Conservation (phyloP, 1,284 basidiomycete species). For the Microbotryum violaceum region DNA sequence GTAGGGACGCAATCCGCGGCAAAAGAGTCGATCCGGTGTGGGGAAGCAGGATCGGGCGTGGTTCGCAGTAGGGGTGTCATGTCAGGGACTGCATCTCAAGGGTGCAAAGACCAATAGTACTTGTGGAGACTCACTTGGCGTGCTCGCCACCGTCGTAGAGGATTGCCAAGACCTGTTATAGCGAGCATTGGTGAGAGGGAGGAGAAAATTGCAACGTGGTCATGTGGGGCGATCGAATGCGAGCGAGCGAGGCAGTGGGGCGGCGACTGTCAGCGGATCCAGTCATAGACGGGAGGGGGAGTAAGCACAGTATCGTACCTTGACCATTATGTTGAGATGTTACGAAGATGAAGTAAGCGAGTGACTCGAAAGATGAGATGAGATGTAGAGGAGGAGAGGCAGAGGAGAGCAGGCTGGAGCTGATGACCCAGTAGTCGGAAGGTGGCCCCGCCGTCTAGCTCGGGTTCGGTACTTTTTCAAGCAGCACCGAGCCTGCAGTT, state of each 20-base stretch:
- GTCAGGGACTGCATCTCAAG: too few relatives aligned
- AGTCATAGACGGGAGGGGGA: not conserved
- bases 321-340: constrained; percentile 2
- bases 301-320: not conserved
- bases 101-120: too few relatives aligned
- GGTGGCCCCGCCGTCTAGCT: too few relatives aligned
- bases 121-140: constrained; percentile 52
- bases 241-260: not conserved
- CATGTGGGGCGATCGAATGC: not conserved
- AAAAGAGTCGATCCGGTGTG: constrained; percentile 2
- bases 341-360: not conserved
- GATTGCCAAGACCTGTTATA: constrained; percentile 25
- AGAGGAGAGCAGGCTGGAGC: not conserved
- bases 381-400: not conserved
- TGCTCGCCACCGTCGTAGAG: constrained; percentile 50
- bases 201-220: not conserved
- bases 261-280: not conserved
- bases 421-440: too few relatives aligned
- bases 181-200: not conserved
- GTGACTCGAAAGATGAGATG: too few relatives aligned
- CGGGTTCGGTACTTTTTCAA: too few relatives aligned
- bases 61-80: too few relatives aligned
- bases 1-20: constrained; percentile 9
- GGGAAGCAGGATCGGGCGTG: too few relatives aligned
- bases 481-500: too few relatives aligned